These are phyloP conservation scores for Aspergillus cejpii DNA, from an alignment of 2,329 filamentous ascomycete species.

Conservation along the genomic window DNA sequence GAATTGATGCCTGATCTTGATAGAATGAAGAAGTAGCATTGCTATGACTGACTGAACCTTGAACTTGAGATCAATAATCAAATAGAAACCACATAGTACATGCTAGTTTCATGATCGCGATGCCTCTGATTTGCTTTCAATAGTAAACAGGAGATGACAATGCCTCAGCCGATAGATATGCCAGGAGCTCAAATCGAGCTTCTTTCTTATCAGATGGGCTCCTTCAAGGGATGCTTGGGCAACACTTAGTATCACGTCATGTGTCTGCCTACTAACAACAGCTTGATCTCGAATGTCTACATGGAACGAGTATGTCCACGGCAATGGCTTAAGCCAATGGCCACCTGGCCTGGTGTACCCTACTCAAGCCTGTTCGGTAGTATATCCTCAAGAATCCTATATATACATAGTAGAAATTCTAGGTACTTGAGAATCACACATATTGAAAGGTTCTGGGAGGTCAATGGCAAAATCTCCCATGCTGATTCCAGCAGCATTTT, in stretches of 20 bases:
- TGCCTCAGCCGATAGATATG: too few species aligned
- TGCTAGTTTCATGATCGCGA: too few species aligned
- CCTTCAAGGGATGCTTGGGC: not conserved
- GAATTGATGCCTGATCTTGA: too few species aligned
- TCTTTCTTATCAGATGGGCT: not conserved
- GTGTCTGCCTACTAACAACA: not conserved
- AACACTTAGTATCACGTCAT: too few species aligned
- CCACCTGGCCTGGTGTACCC: not conserved
- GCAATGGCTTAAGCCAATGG: not conserved
- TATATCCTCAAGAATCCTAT: not conserved
- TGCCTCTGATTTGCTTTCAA: too few species aligned
- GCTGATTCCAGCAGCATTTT: conserved; percentile 1
- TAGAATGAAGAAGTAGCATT: too few species aligned
- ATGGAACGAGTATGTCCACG: not conserved
- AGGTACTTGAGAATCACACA: not conserved
- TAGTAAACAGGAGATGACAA: too few species aligned
- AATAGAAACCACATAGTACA: too few species aligned
- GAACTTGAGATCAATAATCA: too few species aligned
- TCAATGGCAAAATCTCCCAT: not conserved
- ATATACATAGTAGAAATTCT: not conserved
- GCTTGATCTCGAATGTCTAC: not conserved
- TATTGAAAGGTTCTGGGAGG: not conserved
- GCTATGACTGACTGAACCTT: too few species aligned
- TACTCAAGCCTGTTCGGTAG: not conserved
- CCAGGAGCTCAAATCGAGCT: too few species aligned